Base-by-base conservation (phyloP, 768 basidiomycete species). In the Naematelia aurantialba region DNA sequence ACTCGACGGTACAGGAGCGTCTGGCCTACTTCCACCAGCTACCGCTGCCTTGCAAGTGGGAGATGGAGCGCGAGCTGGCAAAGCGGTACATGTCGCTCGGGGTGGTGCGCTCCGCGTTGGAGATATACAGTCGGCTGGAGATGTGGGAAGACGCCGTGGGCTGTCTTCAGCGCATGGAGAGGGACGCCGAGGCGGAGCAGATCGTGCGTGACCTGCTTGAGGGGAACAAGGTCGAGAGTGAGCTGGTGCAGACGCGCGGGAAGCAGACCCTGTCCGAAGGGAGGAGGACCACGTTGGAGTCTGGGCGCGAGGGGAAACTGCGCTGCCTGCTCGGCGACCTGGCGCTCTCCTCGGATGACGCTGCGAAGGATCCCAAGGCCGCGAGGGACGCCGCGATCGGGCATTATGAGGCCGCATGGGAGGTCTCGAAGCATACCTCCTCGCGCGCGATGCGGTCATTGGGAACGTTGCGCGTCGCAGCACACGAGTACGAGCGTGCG, bases 91-190 rank as follows among this genome's bases (percentile, higher is more conserved):
- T 92, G 64, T 82, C 84, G 46, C 81, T 98, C 50, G 96, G 96
- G 14, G 91, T 94, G 56, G 81, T 89, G 59, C 86, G 86, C 66
- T 91, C 89, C 3, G 93, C 96, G 0, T 80, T 98, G 50, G 93
- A 89, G 75, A 93, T 97, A 56, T 98, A 91, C 72, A 88, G 91
- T 78, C 83, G 89, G 31, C 80, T 97, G 60, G 92, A 98, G 79
- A 91, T 97, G 91, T 99, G 93, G 93, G 96, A 96, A 78, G 90
- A 97, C 63, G 92, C 89, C 5, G 91, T 91, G 45, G 81, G 83
- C 62, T 98, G 94, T 77, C 89, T 88, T 81, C 85, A 86, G 60
- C 80, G 85, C 17, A 82, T 93, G 79, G 92, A 94, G 64, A 80
- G 83, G 64, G 83, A 83, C 10, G 89, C 90, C 55, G 85, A 84